These are phyloP conservation scores for Scedosporium boydii DNA, from an alignment of 2,329 filamentous ascomycete species.

Conservation along the genomic window DNA sequence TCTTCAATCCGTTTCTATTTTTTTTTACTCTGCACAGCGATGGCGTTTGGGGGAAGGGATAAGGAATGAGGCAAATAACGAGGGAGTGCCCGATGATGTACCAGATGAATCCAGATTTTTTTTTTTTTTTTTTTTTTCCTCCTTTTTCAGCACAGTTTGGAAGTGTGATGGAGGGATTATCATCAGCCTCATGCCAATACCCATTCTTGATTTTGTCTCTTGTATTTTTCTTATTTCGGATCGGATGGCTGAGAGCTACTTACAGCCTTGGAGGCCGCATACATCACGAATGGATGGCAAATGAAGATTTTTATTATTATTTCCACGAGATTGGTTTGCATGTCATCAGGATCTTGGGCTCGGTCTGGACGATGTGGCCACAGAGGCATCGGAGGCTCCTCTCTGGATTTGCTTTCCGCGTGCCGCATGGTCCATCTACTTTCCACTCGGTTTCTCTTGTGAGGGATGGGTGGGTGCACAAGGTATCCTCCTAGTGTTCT, in stretches of 20 bases:
- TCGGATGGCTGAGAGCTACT: not conserved
- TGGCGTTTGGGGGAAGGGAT: constrained; percentile 18
- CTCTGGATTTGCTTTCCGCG: too few species aligned
- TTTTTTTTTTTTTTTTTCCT: too few species aligned
- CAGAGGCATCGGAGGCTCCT: too few species aligned
- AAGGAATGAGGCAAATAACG: not conserved
- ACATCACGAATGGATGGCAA: too few species aligned
- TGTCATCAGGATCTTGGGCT: too few species aligned
- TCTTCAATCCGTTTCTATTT: constrained; percentile 6
- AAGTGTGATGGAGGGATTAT: constrained; percentile 6
- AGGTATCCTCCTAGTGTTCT: too few species aligned
- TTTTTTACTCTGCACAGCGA: constrained; percentile 20
- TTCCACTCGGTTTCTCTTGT: too few species aligned
- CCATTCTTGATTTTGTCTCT: not conserved
- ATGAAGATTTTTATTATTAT: too few species aligned
- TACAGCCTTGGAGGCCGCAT: not conserved
- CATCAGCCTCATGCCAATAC: not conserved
- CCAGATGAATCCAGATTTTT: not conserved
- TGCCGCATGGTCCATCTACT: too few species aligned
- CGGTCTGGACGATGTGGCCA: too few species aligned
- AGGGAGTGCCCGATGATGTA: not conserved
- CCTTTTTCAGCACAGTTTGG: not conserved
- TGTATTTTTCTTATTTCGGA: not conserved
- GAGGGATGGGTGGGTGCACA: too few species aligned
- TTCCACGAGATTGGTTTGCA: too few species aligned